phyloP scores from a whole-genome alignment of 1,284 basidiomycete genomes.

The Tetrapyrgos nigripes region DNA sequence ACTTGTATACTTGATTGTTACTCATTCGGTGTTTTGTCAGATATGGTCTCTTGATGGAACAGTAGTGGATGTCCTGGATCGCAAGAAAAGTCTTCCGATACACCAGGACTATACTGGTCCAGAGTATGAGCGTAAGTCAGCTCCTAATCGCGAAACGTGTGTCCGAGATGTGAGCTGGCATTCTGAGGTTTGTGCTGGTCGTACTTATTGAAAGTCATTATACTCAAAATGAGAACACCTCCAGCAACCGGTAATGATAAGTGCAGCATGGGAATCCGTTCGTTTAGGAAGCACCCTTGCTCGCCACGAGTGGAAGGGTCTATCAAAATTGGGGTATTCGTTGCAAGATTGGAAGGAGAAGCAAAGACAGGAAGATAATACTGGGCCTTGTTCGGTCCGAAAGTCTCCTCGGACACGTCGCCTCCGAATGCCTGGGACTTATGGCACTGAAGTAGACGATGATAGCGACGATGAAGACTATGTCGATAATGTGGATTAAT shows the following conservation, averaged over 20 bases:
- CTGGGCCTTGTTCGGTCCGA: constrained; percentile 4
- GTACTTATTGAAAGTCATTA: constrained; percentile 1
- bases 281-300: constrained; percentile 78
- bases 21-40: constrained; percentile 43
- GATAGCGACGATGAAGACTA: constrained; percentile 9
- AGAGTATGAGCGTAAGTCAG: constrained; percentile 42
- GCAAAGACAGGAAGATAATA: constrained; percentile 40
- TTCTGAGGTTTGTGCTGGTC: constrained; percentile 54
- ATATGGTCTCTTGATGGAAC: constrained; percentile 96
- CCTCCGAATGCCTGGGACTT: constrained; percentile 20
- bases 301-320: constrained; percentile 93
- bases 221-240: constrained; percentile 16
- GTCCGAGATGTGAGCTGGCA: constrained; percentile 96
- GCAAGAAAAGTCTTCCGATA: constrained; percentile 78
- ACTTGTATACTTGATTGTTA: background rate
- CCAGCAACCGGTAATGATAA: constrained; percentile 90
- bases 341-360: constrained; percentile 83
- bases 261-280: constrained; percentile 84
- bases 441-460: constrained; percentile 15
- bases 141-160: constrained; percentile 47
- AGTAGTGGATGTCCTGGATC: constrained; percentile 85
- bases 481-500: background rate
- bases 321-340: constrained; percentile 70
- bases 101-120: constrained; percentile 67
- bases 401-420: constrained; percentile 7